Evolutionary conservation across 352 stramenopile genomes (phyloP), one percentile per base, ranked within the genome.

Genomic region (Phytopythium litorale): DNA sequence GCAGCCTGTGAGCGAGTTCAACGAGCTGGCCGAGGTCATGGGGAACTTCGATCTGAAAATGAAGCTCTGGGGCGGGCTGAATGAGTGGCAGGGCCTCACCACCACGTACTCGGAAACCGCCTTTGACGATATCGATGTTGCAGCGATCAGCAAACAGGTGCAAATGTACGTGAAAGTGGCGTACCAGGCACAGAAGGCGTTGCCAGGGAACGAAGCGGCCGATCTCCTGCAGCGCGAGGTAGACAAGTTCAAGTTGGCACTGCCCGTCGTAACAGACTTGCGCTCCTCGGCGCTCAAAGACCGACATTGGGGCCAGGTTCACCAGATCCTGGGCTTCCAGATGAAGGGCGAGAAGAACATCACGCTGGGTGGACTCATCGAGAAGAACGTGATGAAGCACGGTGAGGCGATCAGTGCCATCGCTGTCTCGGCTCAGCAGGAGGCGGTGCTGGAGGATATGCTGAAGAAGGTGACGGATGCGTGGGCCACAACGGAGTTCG

Each of bases 381-480:
- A 96, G 48, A 62, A 72, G 48, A 87, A 97, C 61, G 90, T 96
- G 21, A 96, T 94, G 73, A 76, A 83, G 19, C 89, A 97, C 38
- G 76, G 87, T 32, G 88, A 96, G 46, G 81, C 84, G 0, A 97
- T 98, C 66, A 94, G 78, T 28, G 70, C 74, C 6, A 87, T 97
- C 40, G 84, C 91, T 0, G 91, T 94, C 1, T 74, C 89, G 0
- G 91, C 93, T 1, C 87, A 97, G 56, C 92, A 98, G 57, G 93
- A 98, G 68, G 66, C 75, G 0, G 89, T 98, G 1, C 73, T 98
- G 0, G 93, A 98, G 61, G 90, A 94, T 62, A 98, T 97, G 90
- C 85, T 98, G 28, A 84, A 87, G 30, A 98, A 98, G 67, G 89
- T 98, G n/a, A 92, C 77, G 0, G 75, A 86, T n/a, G 84, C 76